Percentiles rank a stretch among this genome's conserved stretches.
Evolutionary conservation across 768 basidiomycete genomes (phyloP).

Genomic region (Auricularia heimuer): DNA sequence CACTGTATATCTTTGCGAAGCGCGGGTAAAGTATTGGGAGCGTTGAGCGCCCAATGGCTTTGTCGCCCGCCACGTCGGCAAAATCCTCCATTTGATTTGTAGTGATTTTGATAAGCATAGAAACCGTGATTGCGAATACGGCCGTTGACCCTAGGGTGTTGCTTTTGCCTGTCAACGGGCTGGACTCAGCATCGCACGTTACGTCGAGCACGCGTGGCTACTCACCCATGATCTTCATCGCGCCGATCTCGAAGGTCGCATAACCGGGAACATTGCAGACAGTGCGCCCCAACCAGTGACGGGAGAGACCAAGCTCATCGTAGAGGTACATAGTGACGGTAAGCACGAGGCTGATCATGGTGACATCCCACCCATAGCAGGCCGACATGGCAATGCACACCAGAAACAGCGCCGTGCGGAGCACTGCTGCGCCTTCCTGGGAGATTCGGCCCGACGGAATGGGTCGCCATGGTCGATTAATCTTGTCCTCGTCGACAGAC

Average conservation of each 20-base stretch:
- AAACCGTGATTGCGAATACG: too few species aligned
- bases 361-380: slow-evolving; percentile 22
- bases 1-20: too few species aligned
- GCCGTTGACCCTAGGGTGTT: too few species aligned
- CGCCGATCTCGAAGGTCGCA: slow-evolving; percentile 25
- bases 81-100: too few species aligned
- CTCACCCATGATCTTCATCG: slow-evolving; percentile 21
- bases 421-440: slow-evolving; percentile 13
- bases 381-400: too few species aligned
- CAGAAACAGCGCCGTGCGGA: too few species aligned
- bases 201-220: slow-evolving; percentile 12
- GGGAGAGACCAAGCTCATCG: slow-evolving; percentile 21
- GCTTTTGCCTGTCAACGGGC: too few species aligned
- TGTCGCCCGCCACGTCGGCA: too few species aligned
- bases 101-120: too few species aligned
- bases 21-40: too few species aligned
- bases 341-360: slow-evolving; percentile 20
- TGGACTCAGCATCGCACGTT: too few species aligned
- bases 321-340: slow-evolving; percentile 17
- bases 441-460: slow-evolving; percentile 27
- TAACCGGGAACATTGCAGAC: slow-evolving; percentile 24
- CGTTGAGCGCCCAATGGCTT: too few species aligned
- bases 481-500: slow-evolving; percentile 20
- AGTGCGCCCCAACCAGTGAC: slow-evolving; percentile 22
- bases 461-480: slow-evolving; percentile 29